These are phyloP conservation scores for Talaromyces marneffei DNA, from an alignment of 2,329 filamentous ascomycete genomes.

Conservation along the genomic window DNA sequence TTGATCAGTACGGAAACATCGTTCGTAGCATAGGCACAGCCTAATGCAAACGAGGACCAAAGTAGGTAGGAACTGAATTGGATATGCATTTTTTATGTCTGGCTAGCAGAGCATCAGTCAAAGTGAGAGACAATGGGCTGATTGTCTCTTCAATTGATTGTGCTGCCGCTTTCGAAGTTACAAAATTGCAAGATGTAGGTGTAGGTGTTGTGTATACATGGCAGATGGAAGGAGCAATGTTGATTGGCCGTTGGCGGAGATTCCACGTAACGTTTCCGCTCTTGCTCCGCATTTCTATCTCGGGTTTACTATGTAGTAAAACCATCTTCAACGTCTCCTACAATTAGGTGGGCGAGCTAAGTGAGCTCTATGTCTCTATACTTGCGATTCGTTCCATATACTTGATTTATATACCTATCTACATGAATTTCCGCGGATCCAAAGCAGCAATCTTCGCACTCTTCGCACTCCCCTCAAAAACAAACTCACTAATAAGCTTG, in stretches of 20 bases:
- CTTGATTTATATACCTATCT: constrained; percentile 7
- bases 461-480: constrained; percentile 65
- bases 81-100: constrained; percentile 27
- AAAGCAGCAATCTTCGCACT: constrained; percentile 62
- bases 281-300: background rate
- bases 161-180: constrained; percentile 9
- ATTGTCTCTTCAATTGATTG: constrained; percentile 18
- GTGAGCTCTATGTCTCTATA: background rate
- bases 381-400: background rate
- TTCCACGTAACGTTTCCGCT: constrained; percentile 14
- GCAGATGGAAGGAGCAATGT: background rate
- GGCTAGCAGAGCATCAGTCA: constrained; percentile 18
- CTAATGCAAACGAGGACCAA: constrained; percentile 25
- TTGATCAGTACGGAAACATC: constrained; percentile 33
- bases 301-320: too few species aligned
- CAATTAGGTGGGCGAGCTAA: background rate
- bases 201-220: too few species aligned
- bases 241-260: constrained; percentile 10
- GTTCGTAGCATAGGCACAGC: constrained; percentile 23
- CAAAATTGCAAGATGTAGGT: background rate
- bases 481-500: constrained; percentile 70
- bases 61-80: constrained; percentile 23
- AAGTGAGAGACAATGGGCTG: constrained; percentile 2
- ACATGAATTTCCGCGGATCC: constrained; percentile 58
- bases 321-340: too few species aligned